Evolutionary conservation across 2,329 filamentous ascomycete genomes (phyloP), one percentile per base, ranked within the genome.

Genomic region (Phialophora expanda): DNA sequence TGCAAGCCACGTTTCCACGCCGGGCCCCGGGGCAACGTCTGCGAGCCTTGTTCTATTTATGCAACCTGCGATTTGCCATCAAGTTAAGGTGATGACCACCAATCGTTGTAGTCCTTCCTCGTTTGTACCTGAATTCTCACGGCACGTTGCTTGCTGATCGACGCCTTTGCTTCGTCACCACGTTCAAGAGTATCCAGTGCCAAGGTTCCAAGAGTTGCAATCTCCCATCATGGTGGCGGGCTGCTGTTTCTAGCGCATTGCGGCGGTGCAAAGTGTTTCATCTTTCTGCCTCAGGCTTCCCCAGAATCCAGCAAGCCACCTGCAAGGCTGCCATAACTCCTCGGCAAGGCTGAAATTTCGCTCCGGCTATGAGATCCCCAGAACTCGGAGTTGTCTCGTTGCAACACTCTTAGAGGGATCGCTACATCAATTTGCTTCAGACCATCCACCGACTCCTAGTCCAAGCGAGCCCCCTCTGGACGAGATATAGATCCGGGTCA

Each of bases 21-120:
- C 34, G 26, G n/a, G n/a, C 4, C 26, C 53, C 6, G 12, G 20
- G 26, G 51, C 24, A 55, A 55, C 24, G 53, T 34, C 26, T 34
- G 53, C 53, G 53, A 55, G 58, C 58, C 48, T 24, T 17, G 56
- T 63, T 38, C 54, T 63, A 63, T 63, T 63, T 50, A 51, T 63
- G 38, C 61, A 22, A 22, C 54, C n/a, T n/a, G 6, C 26, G 38
- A 63, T 58, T 62, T 63, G 54, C 61, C 61, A 57, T 63, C 53
- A 20, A 53, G 34, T 24, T 41, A 41, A 57, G 17, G 20, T 46
- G 22, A 38, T 22, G 20, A 28, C 30, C 51, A 20, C 53, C 53
- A 55, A 34, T 55, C 28, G 17, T n/a, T 9, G 8, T 32, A 20
- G 28, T 34, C 1, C 28, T n/a, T 26, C 22, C 12, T 30, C 24